Percentiles rank a stretch among this genome's conserved stretches.
phyloP scores from a whole-genome alignment of 441 rosid species.

The Gossypium trilobum region DNA sequence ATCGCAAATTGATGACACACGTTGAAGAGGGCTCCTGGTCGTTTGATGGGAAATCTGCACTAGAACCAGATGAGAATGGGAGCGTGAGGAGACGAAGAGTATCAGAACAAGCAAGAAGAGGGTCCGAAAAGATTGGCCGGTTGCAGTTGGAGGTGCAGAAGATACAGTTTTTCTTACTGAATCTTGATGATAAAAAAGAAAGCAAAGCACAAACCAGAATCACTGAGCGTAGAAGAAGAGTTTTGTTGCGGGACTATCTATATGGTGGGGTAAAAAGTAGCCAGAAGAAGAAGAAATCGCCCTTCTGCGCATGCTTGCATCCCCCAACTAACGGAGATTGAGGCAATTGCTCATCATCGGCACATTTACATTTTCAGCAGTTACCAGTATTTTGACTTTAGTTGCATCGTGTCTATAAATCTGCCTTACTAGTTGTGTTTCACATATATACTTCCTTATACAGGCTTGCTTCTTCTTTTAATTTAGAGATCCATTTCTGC shows the following conservation, averaged over 20 bases:
- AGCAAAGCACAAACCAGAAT: conserved; percentile 41
- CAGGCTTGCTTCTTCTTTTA: conserved; percentile 18
- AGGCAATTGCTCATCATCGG: conserved; percentile 16
- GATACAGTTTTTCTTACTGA: conserved; percentile 61
- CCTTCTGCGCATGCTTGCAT: conserved; percentile 68
- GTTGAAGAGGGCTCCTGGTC: conserved; percentile 35
- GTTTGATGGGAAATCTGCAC: conserved; percentile 38
- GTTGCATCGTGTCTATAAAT: conserved; percentile 25
- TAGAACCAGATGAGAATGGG: conserved; percentile 40
- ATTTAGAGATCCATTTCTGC: conserved; percentile 19
- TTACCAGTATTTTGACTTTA: conserved; percentile 9
- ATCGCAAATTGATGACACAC: conserved; percentile 45
- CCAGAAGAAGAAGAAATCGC: conserved; percentile 43
- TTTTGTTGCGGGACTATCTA: conserved; percentile 67
- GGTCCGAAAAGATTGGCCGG: conserved; percentile 71
- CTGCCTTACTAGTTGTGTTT: conserved; percentile 16
- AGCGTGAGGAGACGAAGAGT: conserved; percentile 36
- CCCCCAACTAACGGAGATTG: conserved; percentile 56
- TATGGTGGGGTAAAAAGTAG: conserved; percentile 44
- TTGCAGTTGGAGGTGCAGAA: conserved; percentile 89
- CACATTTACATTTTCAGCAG: conserved; percentile 5
- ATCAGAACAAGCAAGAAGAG: conserved; percentile 70
- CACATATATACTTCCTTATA: conserved; percentile 9
- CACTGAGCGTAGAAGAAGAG: conserved; percentile 44
- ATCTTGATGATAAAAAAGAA: conserved; percentile 58